These are phyloP conservation scores for Torulaspora quercuum DNA, from an alignment of 805 yeast species.

Conservation along the genomic window DNA sequence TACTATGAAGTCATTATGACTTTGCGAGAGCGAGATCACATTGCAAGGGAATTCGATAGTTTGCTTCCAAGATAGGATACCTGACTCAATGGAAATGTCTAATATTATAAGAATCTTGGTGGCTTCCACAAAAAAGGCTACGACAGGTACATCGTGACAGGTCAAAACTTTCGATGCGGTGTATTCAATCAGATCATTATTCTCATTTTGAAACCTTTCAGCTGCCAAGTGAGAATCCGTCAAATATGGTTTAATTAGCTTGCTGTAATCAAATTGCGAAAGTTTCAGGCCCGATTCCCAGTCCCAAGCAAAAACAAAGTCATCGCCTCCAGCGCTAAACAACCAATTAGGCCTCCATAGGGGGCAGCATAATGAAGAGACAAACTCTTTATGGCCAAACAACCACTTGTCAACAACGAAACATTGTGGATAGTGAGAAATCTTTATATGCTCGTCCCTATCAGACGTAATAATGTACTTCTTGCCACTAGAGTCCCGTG, in stretches of 20 bases:
- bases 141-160: constrained; percentile 30
- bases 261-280: constrained; percentile 48
- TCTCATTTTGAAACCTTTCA: constrained; percentile 56
- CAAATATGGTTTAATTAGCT: constrained; percentile 43
- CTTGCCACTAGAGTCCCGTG: constrained; percentile 36
- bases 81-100: constrained; percentile 22
- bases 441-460: constrained; percentile 92
- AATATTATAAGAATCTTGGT: constrained; percentile 43
- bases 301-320: constrained; percentile 67
- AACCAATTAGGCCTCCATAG: constrained; percentile 47
- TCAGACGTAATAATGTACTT: constrained; percentile 71
- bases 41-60: constrained; percentile 33
- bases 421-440: constrained; percentile 74
- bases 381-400: constrained; percentile 83
- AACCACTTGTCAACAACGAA: constrained; percentile 77
- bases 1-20: constrained; percentile 35
- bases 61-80: constrained; percentile 26
- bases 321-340: constrained; percentile 91
- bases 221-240: constrained; percentile 61
- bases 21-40: constrained; percentile 33
- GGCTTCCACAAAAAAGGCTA: constrained; percentile 51
- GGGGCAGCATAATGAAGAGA: constrained; percentile 62
- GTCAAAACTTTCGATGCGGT: constrained; percentile 48
- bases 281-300: constrained; percentile 59
- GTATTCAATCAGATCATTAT: constrained; percentile 46